Evolutionary conservation across 805 yeast species (phyloP).

Genomic region (Nakazawaea wyomingensis): DNA sequence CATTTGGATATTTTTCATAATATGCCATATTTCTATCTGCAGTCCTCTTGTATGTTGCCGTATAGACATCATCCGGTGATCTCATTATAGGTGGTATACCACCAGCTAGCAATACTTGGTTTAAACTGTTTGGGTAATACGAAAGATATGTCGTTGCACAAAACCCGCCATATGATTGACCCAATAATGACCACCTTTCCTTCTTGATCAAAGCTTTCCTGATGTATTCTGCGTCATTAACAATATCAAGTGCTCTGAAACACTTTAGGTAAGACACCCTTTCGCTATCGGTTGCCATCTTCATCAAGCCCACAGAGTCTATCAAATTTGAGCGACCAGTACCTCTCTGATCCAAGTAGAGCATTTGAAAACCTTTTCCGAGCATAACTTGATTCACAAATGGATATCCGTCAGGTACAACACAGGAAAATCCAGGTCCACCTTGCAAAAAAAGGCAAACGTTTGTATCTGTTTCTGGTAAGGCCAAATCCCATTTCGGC

Average conservation of each 20-base stretch:
- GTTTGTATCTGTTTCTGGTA: constrained; percentile 22
- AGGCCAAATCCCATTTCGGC: constrained; percentile 7
- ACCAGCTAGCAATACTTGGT: constrained; percentile 45
- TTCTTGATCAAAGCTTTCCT: constrained; percentile 31
- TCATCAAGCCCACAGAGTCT: constrained; percentile 25
- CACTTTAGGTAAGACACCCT: constrained; percentile 36
- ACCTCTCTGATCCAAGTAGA: constrained; percentile 56
- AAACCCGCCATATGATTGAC: constrained; percentile 56
- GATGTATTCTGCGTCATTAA: constrained; percentile 44
- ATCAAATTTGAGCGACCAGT: constrained; percentile 50
- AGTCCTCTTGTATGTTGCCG: constrained; percentile 41
- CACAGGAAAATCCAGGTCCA: constrained; percentile 49
- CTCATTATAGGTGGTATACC: constrained; percentile 51
- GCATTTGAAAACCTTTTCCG: constrained; percentile 36
- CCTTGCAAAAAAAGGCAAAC: constrained; percentile 43
- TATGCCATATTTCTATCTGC: constrained; percentile 42
- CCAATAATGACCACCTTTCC: constrained; percentile 45
- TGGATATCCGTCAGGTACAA: constrained; percentile 31
- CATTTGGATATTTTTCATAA: constrained; percentile 45
- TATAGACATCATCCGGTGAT: constrained; percentile 43
- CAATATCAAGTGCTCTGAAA: constrained; percentile 50
- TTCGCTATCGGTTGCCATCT: constrained; percentile 18
- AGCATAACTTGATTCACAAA: constrained; percentile 34
- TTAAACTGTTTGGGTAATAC: constrained; percentile 33
- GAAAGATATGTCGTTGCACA: constrained; percentile 46